Conservation (phyloP, 208 protist genomes). For the Acanthamoeba sp. region DNA sequence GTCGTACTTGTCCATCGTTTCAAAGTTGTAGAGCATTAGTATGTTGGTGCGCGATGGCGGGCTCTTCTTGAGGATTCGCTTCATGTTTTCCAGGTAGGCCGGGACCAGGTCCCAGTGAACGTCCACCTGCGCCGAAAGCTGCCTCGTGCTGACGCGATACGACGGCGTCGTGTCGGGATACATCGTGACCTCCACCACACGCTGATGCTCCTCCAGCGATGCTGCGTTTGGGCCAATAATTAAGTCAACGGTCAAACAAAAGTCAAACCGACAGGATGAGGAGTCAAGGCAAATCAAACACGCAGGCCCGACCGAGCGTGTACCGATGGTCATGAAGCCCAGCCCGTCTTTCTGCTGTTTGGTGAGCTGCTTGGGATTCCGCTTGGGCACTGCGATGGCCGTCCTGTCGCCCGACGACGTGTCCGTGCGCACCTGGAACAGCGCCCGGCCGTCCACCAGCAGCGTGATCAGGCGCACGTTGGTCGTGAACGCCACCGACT, state of each 20-base stretch:
- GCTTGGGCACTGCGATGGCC: neutral
- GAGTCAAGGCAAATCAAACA: neutral
- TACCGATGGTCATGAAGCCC: constrained; percentile 46
- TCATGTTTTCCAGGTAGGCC: constrained; percentile 47
- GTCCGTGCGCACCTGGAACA: neutral
- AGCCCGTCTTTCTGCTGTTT: constrained; percentile 32
- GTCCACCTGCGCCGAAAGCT: constrained; percentile 12
- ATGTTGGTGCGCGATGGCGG: constrained; percentile 48
- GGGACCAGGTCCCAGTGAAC: constrained; percentile 8
- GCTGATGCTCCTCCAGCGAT: constrained; percentile 26
- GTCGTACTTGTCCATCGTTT: neutral
- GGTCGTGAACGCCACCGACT: constrained; percentile 39
- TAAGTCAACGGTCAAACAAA: neutral
- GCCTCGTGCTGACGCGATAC: constrained; percentile 7
- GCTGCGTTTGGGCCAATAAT: neutral
- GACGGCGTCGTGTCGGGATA: neutral
- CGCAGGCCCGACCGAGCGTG: neutral
- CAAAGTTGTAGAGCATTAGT: constrained; percentile 55
- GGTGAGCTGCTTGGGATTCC: neutral
- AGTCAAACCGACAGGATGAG: neutral
- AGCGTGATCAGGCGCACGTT: constrained; percentile 25
- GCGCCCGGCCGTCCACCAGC: neutral
- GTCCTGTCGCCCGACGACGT: neutral
- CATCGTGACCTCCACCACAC: constrained; percentile 4
- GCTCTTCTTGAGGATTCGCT: constrained; percentile 52